Base-by-base conservation (phyloP, 2,329 filamentous ascomycete species). In the Sporothrix mexicana region DNA sequence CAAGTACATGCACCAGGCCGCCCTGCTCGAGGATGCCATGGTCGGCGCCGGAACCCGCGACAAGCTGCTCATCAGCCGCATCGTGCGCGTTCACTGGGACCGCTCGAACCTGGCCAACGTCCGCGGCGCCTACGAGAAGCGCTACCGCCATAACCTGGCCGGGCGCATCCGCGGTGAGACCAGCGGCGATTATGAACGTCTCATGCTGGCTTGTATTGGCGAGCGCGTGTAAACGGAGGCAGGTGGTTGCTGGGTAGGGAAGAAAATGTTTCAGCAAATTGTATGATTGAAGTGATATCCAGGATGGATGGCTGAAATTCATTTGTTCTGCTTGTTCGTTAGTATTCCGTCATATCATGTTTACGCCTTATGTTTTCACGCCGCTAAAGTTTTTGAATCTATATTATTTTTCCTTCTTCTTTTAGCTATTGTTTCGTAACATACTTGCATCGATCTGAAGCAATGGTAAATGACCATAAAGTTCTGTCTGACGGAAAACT, bases 41-140 rank as follows among this genome's bases (percentile, higher is more conserved):
- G 87, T 89, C 1, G 96, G 95, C 0, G 78, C 92, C 75, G 95
- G 95, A 2, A 98, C 96, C 12, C 95, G 96, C 81, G 95, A 99
- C 75, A 84, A 90, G 45, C 85, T 95, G 9, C 87, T 98, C 2
- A 88, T 97, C 17, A 87, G 91, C 41, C 87, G 94, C n/a, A 87
- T 96, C 3, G 88, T 98, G 1, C 87, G 93, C 25, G 86, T 88
- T 67, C 95, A 98, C 81, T 98, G 95, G 95, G 90, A 97, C 79
- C 86, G 86, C 51, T 86, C 85, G 71, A 89, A 92, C 77, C 86
- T 97, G 85, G 88, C 90, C 69, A 91, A 93, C 76, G 91, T 97
- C 73, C 94, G 93, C 82, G 87, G 85, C 0, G 94, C 93, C 10
- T 98, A 94, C 81, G 85, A 90, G 78, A 88, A 92, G 77, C 87